A percentile compares a stretch with the other conserved stretches of the same genome.
Conservation (phyloP, 1,284 basidiomycete species). For the Trichosporon sp. region DNA sequence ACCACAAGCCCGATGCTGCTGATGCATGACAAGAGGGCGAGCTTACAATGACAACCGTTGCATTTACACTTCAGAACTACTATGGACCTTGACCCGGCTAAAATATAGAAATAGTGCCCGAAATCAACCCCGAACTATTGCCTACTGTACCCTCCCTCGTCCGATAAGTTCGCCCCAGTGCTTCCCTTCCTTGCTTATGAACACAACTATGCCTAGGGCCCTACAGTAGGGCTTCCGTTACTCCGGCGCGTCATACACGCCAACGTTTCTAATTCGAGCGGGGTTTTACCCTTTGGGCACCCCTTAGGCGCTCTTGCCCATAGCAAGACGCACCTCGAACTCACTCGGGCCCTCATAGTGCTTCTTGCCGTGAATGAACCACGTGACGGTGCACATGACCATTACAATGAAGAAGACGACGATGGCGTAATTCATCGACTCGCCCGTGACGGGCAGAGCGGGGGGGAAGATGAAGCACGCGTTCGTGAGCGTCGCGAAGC, state of each 20-base stretch:
- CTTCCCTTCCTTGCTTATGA: neutral
- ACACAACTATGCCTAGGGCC: neutral
- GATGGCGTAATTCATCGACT: conserved; percentile 58
- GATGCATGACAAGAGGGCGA: no score
- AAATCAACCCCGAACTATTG: neutral
- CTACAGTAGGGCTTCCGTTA: no score
- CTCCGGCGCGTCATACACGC: neutral
- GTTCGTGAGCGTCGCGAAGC: conserved; percentile 56
- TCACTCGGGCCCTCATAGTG: conserved; percentile 56
- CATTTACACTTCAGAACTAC: neutral
- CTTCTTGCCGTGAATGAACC: conserved; percentile 53
- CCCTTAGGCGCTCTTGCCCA: conserved; percentile 14
- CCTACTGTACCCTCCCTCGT: neutral
- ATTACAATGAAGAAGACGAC: conserved; percentile 49
- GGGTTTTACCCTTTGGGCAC: no score
- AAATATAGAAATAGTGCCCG: neutral
- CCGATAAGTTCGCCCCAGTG: neutral
- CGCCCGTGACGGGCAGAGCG: conserved; percentile 52
- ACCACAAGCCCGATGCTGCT: no score
- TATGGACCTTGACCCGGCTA: neutral
- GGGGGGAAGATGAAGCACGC: conserved; percentile 62
- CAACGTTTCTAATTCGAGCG: neutral
- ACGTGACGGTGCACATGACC: conserved; percentile 49
- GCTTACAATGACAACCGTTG: conserved; percentile 1
- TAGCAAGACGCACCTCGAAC: conserved; percentile 36